A percentile compares a stretch with the other conserved stretches of the same genome.
Evolutionary conservation across 2,329 filamentous ascomycete genomes (phyloP).

Genomic region (Aspergillus pseudonomiae): DNA sequence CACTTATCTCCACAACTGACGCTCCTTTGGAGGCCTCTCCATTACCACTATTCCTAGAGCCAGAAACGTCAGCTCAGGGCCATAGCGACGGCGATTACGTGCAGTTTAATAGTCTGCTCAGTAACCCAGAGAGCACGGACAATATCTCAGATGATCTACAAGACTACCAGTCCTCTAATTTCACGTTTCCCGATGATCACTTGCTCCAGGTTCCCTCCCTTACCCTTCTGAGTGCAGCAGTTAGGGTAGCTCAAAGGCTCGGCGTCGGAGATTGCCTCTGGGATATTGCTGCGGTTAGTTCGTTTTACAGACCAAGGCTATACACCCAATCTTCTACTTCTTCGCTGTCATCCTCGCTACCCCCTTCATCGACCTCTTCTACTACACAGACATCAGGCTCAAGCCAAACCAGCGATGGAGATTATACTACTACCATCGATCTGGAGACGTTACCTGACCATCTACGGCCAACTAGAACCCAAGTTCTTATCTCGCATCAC

Average conservation of each 20-base stretch:
- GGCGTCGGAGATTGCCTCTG: slow-evolving; percentile 49
- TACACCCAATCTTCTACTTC: not conserved
- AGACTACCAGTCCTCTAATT: slow-evolving; percentile 16
- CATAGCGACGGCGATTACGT: not conserved
- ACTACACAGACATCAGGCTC: slow-evolving; percentile 14
- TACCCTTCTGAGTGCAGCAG: slow-evolving; percentile 50
- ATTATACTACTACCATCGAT: not conserved
- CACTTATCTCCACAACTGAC: not conserved
- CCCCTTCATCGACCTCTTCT: too few species aligned
- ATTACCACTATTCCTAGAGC: not conserved
- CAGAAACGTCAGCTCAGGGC: not conserved
- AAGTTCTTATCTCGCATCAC: slow-evolving; percentile 57
- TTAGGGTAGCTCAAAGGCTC: slow-evolving; percentile 53
- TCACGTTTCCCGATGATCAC: slow-evolving; percentile 52
- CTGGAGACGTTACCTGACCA: slow-evolving; percentile 47
- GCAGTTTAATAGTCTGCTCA: not conserved
- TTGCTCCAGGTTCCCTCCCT: slow-evolving; percentile 54
- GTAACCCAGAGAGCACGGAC: not conserved
- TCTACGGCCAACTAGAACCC: slow-evolving; percentile 56
- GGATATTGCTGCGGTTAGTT: slow-evolving; percentile 51
- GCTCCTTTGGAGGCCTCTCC: not conserved
- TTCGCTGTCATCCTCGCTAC: too few species aligned
- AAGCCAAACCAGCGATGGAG: slow-evolving; percentile 10
- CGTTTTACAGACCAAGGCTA: slow-evolving; percentile 43
- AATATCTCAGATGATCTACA: slow-evolving; percentile 11